Base-by-base conservation (phyloP, 495 filamentous ascomycete genomes). In the Collariella sp. region DNA sequence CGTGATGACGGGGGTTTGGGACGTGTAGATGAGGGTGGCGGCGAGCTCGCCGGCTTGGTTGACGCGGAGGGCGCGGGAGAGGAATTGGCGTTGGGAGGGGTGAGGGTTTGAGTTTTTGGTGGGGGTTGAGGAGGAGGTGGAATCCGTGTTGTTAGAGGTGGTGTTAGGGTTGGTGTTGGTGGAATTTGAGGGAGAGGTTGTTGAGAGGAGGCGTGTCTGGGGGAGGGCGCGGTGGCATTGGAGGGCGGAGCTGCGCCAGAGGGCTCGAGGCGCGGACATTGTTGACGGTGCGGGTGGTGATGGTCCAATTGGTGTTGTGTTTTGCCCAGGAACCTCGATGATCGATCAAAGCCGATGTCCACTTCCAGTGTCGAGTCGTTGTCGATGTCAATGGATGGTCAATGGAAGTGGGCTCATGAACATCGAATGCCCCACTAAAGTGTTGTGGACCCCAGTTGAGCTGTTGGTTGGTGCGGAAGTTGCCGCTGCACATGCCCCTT, bases 1-100 rank as follows among this genome's bases (percentile, higher is more conserved):
- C 50, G 84, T 71, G 45, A 96, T 69, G 34, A 81, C 69, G 29
- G 88, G 86, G 6, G 77, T 89, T 68, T 95, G 89, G 13, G 86
- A 81, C 2, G 77, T 81, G 72, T 94, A 95, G 64, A 95, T 95
- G 23, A 91, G 77, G 23, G 85, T 88, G 5, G 89, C 89, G 40
- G 89, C 89, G 1, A 95, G 78, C 69, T 95, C 89, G 62, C 89
- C 89, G 26, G 89, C 89, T 72, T 95, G 89, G 67, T 95, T 94
- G 53, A 95, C 89, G 50, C 89, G 86, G 16, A 95, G 78, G 54
- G 90, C 90, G 48, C 81, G 79, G 47, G 89, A 86, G 54, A 96
- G 82, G 65, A 85, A 93, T 42, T 82, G 75, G 26, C 79, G 79
- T 64, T 95, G 89, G 43, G 78, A 72, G 50, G 68, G 49, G 81